Percentiles rank a stretch among this genome's conserved stretches.
phyloP scores from a whole-genome alignment of 495 filamentous ascomycete genomes.

The Trichoderma asperelloides region DNA sequence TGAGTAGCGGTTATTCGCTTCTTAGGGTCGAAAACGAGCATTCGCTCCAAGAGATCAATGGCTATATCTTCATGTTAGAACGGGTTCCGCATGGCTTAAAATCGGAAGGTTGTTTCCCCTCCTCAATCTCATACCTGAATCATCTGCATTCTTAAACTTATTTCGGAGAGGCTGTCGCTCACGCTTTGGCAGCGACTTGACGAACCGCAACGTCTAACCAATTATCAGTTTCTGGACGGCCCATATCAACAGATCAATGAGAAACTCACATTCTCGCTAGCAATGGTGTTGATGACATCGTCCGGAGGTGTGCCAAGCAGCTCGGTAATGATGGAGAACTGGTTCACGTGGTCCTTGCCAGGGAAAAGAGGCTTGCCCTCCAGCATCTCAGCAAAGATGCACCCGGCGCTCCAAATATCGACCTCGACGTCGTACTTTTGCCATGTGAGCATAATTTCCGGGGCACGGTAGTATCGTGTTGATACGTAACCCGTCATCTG shows the following conservation, averaged over 20 bases:
- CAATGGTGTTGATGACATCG: constrained; percentile 97
- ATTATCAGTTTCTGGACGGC: constrained; percentile 4
- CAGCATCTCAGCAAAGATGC: constrained; percentile 98
- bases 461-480: constrained; percentile 94
- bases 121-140: constrained; percentile 66
- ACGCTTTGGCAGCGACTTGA: constrained; percentile 94
- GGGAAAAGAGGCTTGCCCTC: constrained; percentile 98
- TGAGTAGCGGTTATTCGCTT: constrained; percentile 79
- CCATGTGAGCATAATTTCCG: constrained; percentile 99
- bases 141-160: constrained; percentile 94
- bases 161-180: constrained; percentile 81
- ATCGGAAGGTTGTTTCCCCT: too few relatives aligned
- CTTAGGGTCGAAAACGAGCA: constrained; percentile 96
- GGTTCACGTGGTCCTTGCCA: constrained; percentile 98
- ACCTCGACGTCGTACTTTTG: constrained; percentile 99
- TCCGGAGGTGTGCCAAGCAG: constrained; percentile 95
- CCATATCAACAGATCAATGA: background rate
- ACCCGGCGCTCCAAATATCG: constrained; percentile 98
- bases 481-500: constrained; percentile 99
- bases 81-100: background rate
- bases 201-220: constrained; percentile 84
- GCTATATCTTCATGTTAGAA: constrained; percentile 40
- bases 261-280: constrained; percentile 82
- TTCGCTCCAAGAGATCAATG: constrained; percentile 86
- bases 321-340: constrained; percentile 99